Evolutionary conservation across 2,329 filamentous ascomycete genomes (phyloP), one percentile per base, ranked within the genome.

Genomic region (Cercospora janseana): DNA sequence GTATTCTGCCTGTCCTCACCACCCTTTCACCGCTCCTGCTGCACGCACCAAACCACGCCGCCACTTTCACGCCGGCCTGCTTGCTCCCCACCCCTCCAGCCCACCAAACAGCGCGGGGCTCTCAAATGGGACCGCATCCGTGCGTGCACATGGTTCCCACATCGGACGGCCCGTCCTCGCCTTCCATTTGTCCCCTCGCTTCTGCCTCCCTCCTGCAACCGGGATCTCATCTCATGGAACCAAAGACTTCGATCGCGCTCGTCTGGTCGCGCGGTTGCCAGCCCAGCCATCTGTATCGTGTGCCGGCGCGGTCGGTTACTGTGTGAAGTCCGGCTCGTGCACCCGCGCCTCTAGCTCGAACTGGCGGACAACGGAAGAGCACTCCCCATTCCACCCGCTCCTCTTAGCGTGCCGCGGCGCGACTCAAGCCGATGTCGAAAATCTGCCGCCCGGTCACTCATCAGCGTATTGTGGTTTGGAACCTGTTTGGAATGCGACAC

Each of bases 351-450:
- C 32, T 28, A 42, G 38, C 13, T 23, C 16, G n/a, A 10, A 12
- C 28, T 34, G 18, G 20, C 28, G 10, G 20, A n/a, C n/a, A n/a
- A 46, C 29, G 28, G 23, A 27, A 10, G 13, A n/a, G 13, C 16
- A 35, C 6, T 35, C 31, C 32, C 40, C 41, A 40, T 45, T 41
- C 48, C 48, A 50, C 48, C 38, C 48, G 48, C 41, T 45, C 6
- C 13, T 31, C 29, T 18, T 50, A 50, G 47, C 47, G 31, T 13
- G 10, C 31, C 28, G 26, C 35, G 16, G 18, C 40, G 29, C 46
- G 46, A 49, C 24, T 49, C 35, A 43, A 15, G 37, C 37, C 26
- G 23, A 51, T 29, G 31, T 40, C 48, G 34, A 23, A 46, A 45
- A 51, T 46, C 41, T 46, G 48, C 48, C 32, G 48, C 24, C n/a